phyloP scores from a whole-genome alignment of 352 stramenopile species.

The Phytophthora colocasiae region DNA sequence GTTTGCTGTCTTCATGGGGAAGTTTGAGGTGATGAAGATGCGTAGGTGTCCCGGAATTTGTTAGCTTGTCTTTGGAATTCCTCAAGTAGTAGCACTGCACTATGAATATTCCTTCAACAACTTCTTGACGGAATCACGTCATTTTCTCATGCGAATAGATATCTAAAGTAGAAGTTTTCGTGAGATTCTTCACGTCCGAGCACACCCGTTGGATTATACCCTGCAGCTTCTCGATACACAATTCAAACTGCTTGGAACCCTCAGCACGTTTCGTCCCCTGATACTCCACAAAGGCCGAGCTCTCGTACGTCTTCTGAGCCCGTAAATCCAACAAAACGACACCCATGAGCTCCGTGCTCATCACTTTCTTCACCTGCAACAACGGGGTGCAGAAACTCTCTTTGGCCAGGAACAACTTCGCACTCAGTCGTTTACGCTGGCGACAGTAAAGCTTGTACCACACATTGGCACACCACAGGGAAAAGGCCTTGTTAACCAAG shows the following conservation, averaged over 20 bases:
- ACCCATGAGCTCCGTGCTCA: conserved; percentile 83
- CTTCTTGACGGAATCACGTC: no score
- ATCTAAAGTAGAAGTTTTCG: conserved; percentile 53
- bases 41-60: neutral
- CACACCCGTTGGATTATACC: conserved; percentile 91
- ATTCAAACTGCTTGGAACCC: conserved; percentile 91
- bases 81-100: no score
- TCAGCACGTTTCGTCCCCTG: conserved; percentile 88
- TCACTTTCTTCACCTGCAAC: conserved; percentile 90
- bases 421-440: conserved; percentile 86
- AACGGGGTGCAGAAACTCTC: conserved; percentile 90
- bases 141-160: no score
- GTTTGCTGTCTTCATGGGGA: neutral
- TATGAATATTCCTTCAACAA: no score
- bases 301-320: conserved; percentile 92
- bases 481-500: conserved; percentile 93
- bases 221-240: conserved; percentile 92
- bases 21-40: neutral
- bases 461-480: conserved; percentile 89
- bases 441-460: conserved; percentile 91
- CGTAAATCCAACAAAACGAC: conserved; percentile 86
- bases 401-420: conserved; percentile 91
- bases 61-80: no score
- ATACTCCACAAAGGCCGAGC: conserved; percentile 90
- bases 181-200: conserved; percentile 91